A percentile compares a stretch with the other conserved stretches of the same genome.
These are phyloP conservation scores for Trypanosoma melophagium DNA, from an alignment of 208 protist genomes.

Conservation along the genomic window DNA sequence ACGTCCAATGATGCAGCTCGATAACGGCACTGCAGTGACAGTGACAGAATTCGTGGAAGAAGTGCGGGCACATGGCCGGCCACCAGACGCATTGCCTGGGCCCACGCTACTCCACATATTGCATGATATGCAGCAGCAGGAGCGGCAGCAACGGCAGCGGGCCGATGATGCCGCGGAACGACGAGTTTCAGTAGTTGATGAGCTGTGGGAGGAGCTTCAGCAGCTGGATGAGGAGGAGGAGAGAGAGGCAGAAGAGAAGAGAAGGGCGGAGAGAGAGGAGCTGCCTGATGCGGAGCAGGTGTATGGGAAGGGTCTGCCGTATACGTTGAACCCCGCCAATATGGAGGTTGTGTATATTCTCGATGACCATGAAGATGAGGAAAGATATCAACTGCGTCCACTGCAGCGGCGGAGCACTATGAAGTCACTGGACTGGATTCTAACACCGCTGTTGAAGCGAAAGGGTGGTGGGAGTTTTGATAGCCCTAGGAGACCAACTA, in stretches of 20 bases:
- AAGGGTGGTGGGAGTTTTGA: background rate
- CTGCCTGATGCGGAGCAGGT: conserved; percentile 4
- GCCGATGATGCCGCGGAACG: background rate
- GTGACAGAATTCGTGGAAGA: background rate
- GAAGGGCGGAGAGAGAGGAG: background rate
- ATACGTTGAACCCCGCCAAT: conserved; percentile 10
- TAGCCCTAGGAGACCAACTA: background rate
- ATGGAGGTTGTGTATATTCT: background rate
- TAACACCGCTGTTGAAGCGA: background rate
- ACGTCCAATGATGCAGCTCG: background rate
- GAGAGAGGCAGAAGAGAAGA: background rate
- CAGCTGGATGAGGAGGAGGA: background rate
- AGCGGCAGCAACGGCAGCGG: background rate
- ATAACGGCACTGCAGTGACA: background rate
- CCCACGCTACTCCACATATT: conserved; percentile 7
- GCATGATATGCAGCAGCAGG: background rate
- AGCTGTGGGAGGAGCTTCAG: conserved; percentile 5
- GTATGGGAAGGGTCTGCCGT: conserved; percentile 17
- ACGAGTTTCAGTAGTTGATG: background rate
- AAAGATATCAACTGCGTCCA: background rate
- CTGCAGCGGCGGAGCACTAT: background rate
- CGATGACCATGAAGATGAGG: background rate
- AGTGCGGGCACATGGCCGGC: background rate
- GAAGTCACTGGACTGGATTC: background rate
- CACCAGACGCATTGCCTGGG: conserved; percentile 8